Evolutionary conservation across 2,329 filamentous ascomycete species (phyloP), one percentile per base, ranked within the genome.

Genomic region (Hirsutella minnesotensis): DNA sequence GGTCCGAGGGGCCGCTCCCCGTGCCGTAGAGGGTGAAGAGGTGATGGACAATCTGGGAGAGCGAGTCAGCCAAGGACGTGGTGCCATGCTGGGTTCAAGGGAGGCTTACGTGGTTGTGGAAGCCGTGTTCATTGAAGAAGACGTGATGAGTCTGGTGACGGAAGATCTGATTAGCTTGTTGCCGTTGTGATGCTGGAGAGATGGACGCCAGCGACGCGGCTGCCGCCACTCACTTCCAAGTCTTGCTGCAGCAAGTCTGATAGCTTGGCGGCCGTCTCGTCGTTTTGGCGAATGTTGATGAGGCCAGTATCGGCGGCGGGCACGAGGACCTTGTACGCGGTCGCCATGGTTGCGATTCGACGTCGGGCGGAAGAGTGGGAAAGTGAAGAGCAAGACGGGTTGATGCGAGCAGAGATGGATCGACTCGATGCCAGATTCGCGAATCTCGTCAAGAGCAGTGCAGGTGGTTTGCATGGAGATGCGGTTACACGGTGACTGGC

Each of bases 11-110:
- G 0, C 72, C 63, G 8, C 85, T 86, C 1, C 82, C 81, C 1
- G 92, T 77, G 29, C 83, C 83, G 58, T 82, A 94, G 24, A 92
- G 66, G 15, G 80, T 79, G 10, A 94, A 72, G 5, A 94, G 63
- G 30, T 87, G 80, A 52, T 95, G 88, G 3, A 72, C 72, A 46
- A 92, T 69, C 72, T 75, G 33, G 20, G 31, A 3, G 20, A 10
- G 12, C 9, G 9, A 21, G 7, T 9, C 27, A 18, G 22, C 10
- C 3, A n/a, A 19, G 4, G 38, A 20, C 13, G 19, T n/a, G 38
- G 21, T 16, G 13, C 5, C 9, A 18, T 18, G 21, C 5, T 13
- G 4, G 22, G 15, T 27, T 21, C 9, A 4, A 16, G 30, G 21
- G 4, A 40, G n/a, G 7, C 5, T 16, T 64, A 72, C 86, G 54